Percentiles rank a stretch among this genome's conserved stretches.
Conservation (phyloP, 2,329 filamentous ascomycete species). For the Lasiodiplodia theobromae region DNA sequence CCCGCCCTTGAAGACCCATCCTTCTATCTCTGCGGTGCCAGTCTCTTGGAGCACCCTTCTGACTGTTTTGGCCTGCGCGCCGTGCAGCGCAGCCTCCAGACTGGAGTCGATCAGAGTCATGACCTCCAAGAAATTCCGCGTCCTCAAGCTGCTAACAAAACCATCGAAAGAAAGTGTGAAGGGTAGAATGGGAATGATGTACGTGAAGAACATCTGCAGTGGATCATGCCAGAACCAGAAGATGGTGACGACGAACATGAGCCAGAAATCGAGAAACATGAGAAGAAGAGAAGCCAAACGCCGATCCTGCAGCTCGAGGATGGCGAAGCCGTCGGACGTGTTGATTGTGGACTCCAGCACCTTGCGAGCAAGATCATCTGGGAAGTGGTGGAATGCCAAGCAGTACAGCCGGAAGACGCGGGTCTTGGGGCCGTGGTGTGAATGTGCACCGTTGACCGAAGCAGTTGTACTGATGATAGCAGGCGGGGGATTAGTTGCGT, state of each 20-base stretch:
- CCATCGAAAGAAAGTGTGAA: slow-evolving; percentile 75
- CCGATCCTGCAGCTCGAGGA: slow-evolving; percentile 78
- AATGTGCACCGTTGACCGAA: background rate
- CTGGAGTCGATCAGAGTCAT: slow-evolving; percentile 60
- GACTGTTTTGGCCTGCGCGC: slow-evolving; percentile 33
- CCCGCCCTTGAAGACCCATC: slow-evolving; percentile 52
- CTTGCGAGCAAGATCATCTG: slow-evolving; percentile 65
- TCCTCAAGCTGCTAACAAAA: slow-evolving; percentile 70
- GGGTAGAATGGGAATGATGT: slow-evolving; percentile 68
- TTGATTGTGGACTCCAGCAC: slow-evolving; percentile 71
- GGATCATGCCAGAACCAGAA: slow-evolving; percentile 61
- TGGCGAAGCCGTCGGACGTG: slow-evolving; percentile 71
- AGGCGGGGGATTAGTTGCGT: slow-evolving; percentile 67
- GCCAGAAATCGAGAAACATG: slow-evolving; percentile 47
- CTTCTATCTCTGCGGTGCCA: slow-evolving; percentile 48
- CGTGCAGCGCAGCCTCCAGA: slow-evolving; percentile 52
- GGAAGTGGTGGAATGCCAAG: slow-evolving; percentile 79
- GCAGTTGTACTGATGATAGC: slow-evolving; percentile 37
- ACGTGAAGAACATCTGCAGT: slow-evolving; percentile 69
- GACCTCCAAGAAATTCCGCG: slow-evolving; percentile 71
- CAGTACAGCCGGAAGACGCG: slow-evolving; percentile 73
- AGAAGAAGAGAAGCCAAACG: slow-evolving; percentile 38
- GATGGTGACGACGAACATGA: slow-evolving; percentile 62
- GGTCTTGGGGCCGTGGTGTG: background rate
- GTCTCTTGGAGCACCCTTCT: slow-evolving; percentile 32